These are phyloP conservation scores for Neocatenulostroma microsporum DNA, from an alignment of 2,329 filamentous ascomycete species.

Conservation along the genomic window DNA sequence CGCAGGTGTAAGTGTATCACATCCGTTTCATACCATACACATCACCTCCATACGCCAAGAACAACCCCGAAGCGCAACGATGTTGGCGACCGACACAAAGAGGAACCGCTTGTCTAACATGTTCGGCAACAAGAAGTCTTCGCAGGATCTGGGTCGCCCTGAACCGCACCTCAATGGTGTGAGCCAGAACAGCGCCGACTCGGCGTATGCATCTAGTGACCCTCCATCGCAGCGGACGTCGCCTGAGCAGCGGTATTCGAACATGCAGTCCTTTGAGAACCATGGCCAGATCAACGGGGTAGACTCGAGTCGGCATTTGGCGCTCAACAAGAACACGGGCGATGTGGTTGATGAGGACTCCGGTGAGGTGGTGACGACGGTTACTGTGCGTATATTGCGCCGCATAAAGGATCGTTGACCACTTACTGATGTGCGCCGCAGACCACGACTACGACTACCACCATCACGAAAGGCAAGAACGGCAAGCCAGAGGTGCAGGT, in stretches of 20 bases:
- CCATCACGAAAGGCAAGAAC: not conserved
- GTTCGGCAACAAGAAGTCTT: slow-evolving; percentile 18
- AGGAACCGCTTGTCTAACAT: slow-evolving; percentile 13
- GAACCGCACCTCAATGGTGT: slow-evolving; percentile 2
- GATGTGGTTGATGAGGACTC: slow-evolving; percentile 25
- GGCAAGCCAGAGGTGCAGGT: slow-evolving; percentile 4
- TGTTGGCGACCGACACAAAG: too few species aligned
- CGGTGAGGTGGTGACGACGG: slow-evolving; percentile 23
- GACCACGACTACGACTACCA: slow-evolving; percentile 8
- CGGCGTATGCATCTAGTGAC: slow-evolving; percentile 6
- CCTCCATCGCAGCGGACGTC: slow-evolving; percentile 4
- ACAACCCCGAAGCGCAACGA: too few species aligned
- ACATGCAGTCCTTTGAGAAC: slow-evolving; percentile 22
- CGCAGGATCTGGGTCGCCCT: slow-evolving; percentile 3
- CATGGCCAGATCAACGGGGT: slow-evolving; percentile 24
- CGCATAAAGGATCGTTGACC: too few species aligned
- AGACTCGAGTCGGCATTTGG: slow-evolving; percentile 17
- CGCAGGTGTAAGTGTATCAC: too few species aligned
- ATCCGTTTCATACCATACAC: too few species aligned
- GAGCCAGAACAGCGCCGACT: slow-evolving; percentile 5
- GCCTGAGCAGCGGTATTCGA: slow-evolving; percentile 2
- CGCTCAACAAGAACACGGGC: slow-evolving; percentile 22
- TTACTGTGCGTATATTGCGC: too few species aligned
- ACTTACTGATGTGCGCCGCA: too few species aligned
- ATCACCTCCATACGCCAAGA: too few species aligned